A percentile compares a stretch with the other conserved stretches of the same genome.
Conservation (phyloP, 192 early-diverging fungal species). For the Polychytrium aggregatum region DNA sequence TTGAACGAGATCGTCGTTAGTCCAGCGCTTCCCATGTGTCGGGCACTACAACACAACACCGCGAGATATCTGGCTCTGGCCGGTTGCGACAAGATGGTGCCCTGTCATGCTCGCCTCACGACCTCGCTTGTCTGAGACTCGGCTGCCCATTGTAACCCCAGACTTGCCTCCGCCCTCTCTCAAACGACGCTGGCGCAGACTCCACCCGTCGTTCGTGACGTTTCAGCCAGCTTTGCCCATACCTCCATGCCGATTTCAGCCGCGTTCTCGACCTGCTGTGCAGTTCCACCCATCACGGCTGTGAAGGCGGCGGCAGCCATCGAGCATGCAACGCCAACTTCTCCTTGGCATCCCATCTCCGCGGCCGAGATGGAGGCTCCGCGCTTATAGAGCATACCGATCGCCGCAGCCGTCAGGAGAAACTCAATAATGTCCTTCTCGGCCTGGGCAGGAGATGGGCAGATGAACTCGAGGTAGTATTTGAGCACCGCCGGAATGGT, state of each 20-base stretch:
- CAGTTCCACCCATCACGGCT: slow-evolving; percentile 90
- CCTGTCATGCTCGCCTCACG: too few species aligned
- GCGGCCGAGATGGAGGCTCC: slow-evolving; percentile 90
- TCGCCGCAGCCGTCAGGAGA: slow-evolving; percentile 80
- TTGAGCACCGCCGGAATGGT: slow-evolving; percentile 90
- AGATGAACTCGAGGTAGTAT: slow-evolving; percentile 92
- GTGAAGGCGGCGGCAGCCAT: slow-evolving; percentile 93
- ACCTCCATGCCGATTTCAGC: slow-evolving; percentile 97
- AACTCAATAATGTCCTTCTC: slow-evolving; percentile 81
- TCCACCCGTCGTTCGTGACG: too few species aligned
- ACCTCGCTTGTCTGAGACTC: too few species aligned
- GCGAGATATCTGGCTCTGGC: too few species aligned
- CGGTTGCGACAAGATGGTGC: too few species aligned
- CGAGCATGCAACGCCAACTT: slow-evolving; percentile 93
- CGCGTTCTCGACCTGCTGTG: slow-evolving; percentile 85
- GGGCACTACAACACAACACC: too few species aligned
- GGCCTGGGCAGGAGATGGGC: slow-evolving; percentile 48
- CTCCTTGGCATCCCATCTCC: slow-evolving; percentile 96
- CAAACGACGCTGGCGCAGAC: too few species aligned
- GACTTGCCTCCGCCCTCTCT: too few species aligned
- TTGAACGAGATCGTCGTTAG: too few species aligned
- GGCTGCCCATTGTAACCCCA: too few species aligned
- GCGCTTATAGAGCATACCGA: slow-evolving; percentile 95
- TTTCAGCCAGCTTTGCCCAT: too few species aligned
- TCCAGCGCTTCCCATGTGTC: too few species aligned